Evolutionary conservation across 1,284 basidiomycete species (phyloP).

Genomic region (Jaminaea rosea): DNA sequence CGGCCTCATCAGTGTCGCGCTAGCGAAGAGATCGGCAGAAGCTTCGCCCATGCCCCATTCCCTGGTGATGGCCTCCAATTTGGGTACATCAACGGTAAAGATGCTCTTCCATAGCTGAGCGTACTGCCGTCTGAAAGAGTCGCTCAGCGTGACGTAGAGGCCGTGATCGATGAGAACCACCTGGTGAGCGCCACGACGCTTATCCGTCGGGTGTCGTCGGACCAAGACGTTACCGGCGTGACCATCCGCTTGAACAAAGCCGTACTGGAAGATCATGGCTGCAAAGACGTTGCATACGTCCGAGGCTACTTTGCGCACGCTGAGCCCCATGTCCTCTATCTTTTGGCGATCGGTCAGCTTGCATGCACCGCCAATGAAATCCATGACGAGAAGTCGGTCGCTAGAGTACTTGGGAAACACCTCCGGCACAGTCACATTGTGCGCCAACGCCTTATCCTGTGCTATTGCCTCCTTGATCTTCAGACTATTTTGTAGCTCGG

Average conservation of each 20-base stretch:
- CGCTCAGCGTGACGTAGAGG: constrained; percentile 30
- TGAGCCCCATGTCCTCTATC: constrained; percentile 27
- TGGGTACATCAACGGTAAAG: constrained; percentile 28
- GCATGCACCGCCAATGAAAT: constrained; percentile 28
- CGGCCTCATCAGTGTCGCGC: constrained; percentile 31
- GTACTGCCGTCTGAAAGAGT: constrained; percentile 31
- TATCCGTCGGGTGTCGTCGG: constrained; percentile 29
- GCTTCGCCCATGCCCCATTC: constrained; percentile 37
- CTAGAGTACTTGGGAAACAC: constrained; percentile 24
- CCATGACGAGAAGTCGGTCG: constrained; percentile 30
- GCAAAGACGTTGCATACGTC: constrained; percentile 36
- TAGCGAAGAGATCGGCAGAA: constrained; percentile 29
- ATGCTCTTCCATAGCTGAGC: constrained; percentile 38
- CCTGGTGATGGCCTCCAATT: constrained; percentile 24
- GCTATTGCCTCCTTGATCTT: constrained; percentile 23
- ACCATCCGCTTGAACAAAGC: constrained; percentile 36
- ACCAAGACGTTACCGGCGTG: constrained; percentile 36
- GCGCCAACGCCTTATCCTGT: constrained; percentile 21
- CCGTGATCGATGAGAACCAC: constrained; percentile 40
- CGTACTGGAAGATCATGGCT: constrained; percentile 34
- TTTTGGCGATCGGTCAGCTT: constrained; percentile 31
- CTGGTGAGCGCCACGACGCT: constrained; percentile 27
- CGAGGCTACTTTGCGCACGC: constrained; percentile 20
- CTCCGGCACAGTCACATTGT: constrained; percentile 31
- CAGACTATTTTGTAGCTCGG: constrained; percentile 24